Percentiles rank a stretch among this genome's conserved stretches.
Evolutionary conservation across 768 basidiomycete genomes (phyloP).

Genomic region (Chiua virens): DNA sequence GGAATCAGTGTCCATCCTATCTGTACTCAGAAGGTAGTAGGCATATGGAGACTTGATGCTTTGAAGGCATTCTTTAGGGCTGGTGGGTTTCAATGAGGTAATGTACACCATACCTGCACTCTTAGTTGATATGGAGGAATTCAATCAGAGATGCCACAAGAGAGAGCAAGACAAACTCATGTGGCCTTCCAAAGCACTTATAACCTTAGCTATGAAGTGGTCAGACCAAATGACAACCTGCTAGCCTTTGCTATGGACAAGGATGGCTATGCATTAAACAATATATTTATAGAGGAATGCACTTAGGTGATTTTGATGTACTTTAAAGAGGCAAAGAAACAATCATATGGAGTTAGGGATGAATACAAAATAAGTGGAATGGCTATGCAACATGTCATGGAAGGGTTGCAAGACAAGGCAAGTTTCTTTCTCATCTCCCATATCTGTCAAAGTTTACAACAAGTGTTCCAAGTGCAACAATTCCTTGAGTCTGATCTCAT

Average conservation of each 20-base stretch:
- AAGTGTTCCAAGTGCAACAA: neutral
- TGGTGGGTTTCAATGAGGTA: slow-evolving; percentile 2
- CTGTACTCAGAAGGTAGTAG: neutral
- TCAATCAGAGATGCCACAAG: slow-evolving; percentile 10
- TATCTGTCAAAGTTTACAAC: too few relatives aligned
- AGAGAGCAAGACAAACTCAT: slow-evolving; percentile 5
- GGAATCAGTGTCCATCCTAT: neutral
- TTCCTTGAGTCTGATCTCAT: slow-evolving; percentile 5
- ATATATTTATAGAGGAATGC: slow-evolving; percentile 1
- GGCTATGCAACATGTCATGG: neutral
- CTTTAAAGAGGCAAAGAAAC: slow-evolving; percentile 1
- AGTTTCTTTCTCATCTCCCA: neutral
- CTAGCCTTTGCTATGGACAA: neutral
- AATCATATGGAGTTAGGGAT: slow-evolving; percentile 6
- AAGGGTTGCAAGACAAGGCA: neutral
- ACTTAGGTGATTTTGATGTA: neutral
- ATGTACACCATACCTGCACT: slow-evolving; percentile 7
- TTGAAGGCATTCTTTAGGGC: slow-evolving; percentile 9
- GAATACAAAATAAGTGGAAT: slow-evolving; percentile 10
- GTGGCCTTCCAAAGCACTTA: slow-evolving; percentile 13
- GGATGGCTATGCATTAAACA: slow-evolving; percentile 8
- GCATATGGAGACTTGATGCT: slow-evolving; percentile 2
- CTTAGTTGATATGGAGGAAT: slow-evolving; percentile 8
- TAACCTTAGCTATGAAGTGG: slow-evolving; percentile 14
- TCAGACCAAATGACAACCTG: slow-evolving; percentile 1